Evolutionary conservation across 176 grass and related monocot species (phyloP), one percentile per base, ranked within the genome.

Genomic region (Melocanna baccifera): DNA sequence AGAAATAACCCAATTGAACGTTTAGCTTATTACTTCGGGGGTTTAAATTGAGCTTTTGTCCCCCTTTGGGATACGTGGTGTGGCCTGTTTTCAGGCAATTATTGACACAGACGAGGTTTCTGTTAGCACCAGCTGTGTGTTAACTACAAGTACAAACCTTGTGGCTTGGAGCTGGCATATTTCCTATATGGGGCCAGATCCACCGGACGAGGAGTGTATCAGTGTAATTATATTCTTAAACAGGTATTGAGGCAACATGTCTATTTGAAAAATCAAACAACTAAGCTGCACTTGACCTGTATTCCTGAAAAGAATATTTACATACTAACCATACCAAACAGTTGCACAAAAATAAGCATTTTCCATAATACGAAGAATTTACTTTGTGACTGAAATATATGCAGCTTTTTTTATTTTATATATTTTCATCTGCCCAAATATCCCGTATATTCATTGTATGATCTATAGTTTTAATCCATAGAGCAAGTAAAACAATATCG

Each of bases 141-240:
- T 74, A 64, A 62, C 19, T 72, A 43, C 39, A 73, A 84, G 80
- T 57, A 56, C 36, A 78, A 40, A 73, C 56, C 47, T 83, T 78
- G 30, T 2, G 41, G 12, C 3, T 28, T 83, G 73, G 56, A 77
- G 43, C 16, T 88, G 43, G 13, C 75, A 61, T 77, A 14, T 78
- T 84, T 68, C 42, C 40, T 79, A 79, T 62, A 73, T 55, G 51
- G 55, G 57, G 23, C 34, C 36, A 67, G 67, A 84, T 46, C 70
- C 36, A 25, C 43, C 12, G 26, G 22, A 70, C 63, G 77, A 71
- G n/a, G 64, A 83, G 22, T 51, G 39, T 71, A 13, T 59, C 51
- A 59, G 50, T 61, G 22, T 81, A 16, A 68, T 32, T 45, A 15
- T 45, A 77, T 71, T 76, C 18, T 71, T 42, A 22, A 70, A 71